These are phyloP conservation scores for Phytophthora sojae DNA, from an alignment of 352 stramenopile species.

Conservation along the genomic window DNA sequence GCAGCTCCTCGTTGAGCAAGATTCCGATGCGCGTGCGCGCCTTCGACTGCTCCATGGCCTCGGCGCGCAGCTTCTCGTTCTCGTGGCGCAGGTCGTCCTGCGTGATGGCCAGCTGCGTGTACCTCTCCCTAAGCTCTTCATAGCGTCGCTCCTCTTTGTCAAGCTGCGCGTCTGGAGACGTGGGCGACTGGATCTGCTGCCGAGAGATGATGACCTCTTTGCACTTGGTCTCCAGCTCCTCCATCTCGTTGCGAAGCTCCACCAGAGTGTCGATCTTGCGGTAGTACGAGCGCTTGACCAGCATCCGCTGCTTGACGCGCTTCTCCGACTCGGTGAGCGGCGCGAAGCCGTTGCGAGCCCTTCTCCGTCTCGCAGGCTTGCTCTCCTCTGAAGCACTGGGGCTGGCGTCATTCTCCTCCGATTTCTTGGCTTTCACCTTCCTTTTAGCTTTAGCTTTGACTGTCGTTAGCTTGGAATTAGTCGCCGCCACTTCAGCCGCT, in stretches of 20 bases:
- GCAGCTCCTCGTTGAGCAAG: constrained; percentile 60
- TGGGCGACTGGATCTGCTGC: constrained; percentile 4
- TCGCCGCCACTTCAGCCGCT: background rate
- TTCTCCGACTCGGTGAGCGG: constrained; percentile 66
- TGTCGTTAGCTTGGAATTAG: background rate
- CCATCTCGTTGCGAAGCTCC: constrained; percentile 56
- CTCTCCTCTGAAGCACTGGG: background rate
- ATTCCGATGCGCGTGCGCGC: constrained; percentile 61
- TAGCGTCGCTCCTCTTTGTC: constrained; percentile 32
- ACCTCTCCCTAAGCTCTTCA: constrained; percentile 55
- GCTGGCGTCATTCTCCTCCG: constrained; percentile 1
- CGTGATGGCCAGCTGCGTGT: constrained; percentile 57
- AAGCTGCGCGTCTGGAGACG: constrained; percentile 9
- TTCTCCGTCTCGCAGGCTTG: constrained; percentile 19
- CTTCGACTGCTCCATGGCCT: constrained; percentile 70
- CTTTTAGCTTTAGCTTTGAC: constrained; percentile 2
- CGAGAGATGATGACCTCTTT: constrained; percentile 42
- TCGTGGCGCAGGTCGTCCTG: constrained; percentile 66
- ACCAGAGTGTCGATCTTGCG: constrained; percentile 79
- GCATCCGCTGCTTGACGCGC: constrained; percentile 69
- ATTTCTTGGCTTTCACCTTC: constrained; percentile 9
- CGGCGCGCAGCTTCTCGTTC: constrained; percentile 59
- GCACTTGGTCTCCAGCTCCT: constrained; percentile 61
- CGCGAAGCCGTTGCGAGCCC: constrained; percentile 38
- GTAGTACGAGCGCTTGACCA: constrained; percentile 80